phyloP scores from a whole-genome alignment of 2,329 filamentous ascomycete species.

The Dryadomyces quercivorus region DNA sequence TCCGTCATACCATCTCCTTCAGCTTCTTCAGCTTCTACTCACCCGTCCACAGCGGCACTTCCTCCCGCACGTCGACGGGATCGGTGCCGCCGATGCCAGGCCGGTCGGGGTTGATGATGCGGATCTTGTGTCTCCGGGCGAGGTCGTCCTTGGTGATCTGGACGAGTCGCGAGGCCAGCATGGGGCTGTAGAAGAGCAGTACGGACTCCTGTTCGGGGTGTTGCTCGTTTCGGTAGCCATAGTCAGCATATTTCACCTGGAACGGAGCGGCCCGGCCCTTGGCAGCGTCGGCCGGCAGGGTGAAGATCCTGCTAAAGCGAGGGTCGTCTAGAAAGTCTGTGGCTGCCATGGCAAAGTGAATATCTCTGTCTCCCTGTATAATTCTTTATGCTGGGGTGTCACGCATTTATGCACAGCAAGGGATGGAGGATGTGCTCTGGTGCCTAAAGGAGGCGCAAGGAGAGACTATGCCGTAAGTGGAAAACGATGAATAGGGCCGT shows the following conservation, averaged over 20 bases:
- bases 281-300: constrained; percentile 13
- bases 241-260: constrained; percentile 19
- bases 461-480: not conserved
- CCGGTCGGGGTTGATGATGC: constrained; percentile 21
- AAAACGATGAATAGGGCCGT: not conserved
- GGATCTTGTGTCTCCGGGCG: constrained; percentile 19
- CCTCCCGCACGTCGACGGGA: constrained; percentile 11
- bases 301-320: constrained; percentile 16
- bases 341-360: not conserved
- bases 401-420: too few species aligned
- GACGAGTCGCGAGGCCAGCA: constrained; percentile 18
- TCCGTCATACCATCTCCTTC: too few species aligned
- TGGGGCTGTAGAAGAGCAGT: constrained; percentile 17
- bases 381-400: too few species aligned
- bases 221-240: constrained; percentile 18
- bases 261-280: constrained; percentile 8
- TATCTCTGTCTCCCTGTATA: too few species aligned
- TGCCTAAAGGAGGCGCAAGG: not conserved
- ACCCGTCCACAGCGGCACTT: constrained; percentile 18
- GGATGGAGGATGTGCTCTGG: not conserved
- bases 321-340: constrained; percentile 11
- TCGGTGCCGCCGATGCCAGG: constrained; percentile 25
- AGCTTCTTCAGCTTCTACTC: too few species aligned
- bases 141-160: constrained; percentile 21
- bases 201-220: constrained; percentile 16